Evolutionary conservation across 176 grass and related monocot species (phyloP), one percentile per base, ranked within the genome.

Genomic region (Alopecurus myosuroides): DNA sequence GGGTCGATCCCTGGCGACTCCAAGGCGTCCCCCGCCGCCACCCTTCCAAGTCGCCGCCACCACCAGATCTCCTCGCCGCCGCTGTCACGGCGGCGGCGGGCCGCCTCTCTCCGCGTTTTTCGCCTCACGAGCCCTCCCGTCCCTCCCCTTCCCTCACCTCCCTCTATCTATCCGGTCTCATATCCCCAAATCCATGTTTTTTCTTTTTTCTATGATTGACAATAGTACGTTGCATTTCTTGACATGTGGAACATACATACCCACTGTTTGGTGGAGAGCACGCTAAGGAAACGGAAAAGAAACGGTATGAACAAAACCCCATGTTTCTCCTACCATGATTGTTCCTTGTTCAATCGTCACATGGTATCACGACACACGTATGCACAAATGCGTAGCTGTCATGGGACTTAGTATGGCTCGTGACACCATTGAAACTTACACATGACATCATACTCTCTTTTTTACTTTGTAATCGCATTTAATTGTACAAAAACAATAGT

Each of bases 401-500:
- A 30, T 42, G 40, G 42, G 50, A 42, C 55, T 71, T 61, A 78
- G 51, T 30, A 62, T 35, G 41, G 45, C 5, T 3, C 81, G 12
- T 74, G 87, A 42, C 81, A 3, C 10, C 2, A 31, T 63, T 51
- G 50, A 23, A n/a, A 52, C 33, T 66, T 65, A 52, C 76, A 65
- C 6, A 60, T 76, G 82, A 87, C 70, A 91, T 70, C 89, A n/a
- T n/a, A 64, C 57, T 44, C 26, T 3, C 69, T 60, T 25, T 70
- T 87, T 70, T 25, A 53, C 68, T 77, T 48, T 64, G 56, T 79
- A 79, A 48, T 87, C 63, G 69, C 60, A 58, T 50, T 81, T 84
- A 55, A 48, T 80, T 89, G 77, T 91, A 91, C 92, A 94, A 86
- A 91, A 91, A 94, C 89, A 87, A 84, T 48, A 91, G 11, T 48